A percentile compares a stretch with the other conserved stretches of the same genome.
Evolutionary conservation across 2,329 filamentous ascomycete species (phyloP).

Genomic region (Nemania bipapillata): DNA sequence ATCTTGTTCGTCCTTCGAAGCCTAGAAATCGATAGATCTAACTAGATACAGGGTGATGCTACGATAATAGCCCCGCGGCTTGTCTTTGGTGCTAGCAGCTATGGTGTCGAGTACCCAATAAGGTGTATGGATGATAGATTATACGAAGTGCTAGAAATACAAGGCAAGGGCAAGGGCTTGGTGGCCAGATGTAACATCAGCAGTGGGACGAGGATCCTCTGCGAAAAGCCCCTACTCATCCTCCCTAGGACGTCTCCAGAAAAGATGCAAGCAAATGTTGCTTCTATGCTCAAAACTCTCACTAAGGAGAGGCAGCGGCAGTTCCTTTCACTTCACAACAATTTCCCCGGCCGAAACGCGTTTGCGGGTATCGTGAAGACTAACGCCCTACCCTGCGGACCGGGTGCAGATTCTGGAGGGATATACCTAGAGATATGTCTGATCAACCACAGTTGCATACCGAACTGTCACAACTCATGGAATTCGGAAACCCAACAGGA

Average conservation of each 20-base stretch:
- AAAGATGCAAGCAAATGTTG: slow-evolving; percentile 18
- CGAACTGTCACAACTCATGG: slow-evolving; percentile 50
- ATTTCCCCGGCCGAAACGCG: slow-evolving; percentile 44
- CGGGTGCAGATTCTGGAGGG: slow-evolving; percentile 38
- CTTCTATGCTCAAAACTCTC: slow-evolving; percentile 26
- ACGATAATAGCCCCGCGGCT: neutral
- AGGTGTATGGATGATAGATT: neutral
- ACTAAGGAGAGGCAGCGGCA: slow-evolving; percentile 38
- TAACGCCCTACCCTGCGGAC: slow-evolving; percentile 51
- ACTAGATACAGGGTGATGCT: neutral
- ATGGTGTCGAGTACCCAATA: neutral
- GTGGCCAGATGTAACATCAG: slow-evolving; percentile 53
- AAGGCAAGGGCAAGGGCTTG: slow-evolving; percentile 56
- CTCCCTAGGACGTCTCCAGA: slow-evolving; percentile 11
- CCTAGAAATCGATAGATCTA: neutral
- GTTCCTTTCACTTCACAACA: slow-evolving; percentile 50
- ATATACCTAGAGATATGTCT: slow-evolving; percentile 50
- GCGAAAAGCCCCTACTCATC: slow-evolving; percentile 54
- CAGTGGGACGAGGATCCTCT: slow-evolving; percentile 55
- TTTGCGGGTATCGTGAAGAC: slow-evolving; percentile 48
- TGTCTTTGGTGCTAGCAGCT: neutral
- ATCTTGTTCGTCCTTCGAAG: neutral
- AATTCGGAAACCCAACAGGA: slow-evolving; percentile 44
- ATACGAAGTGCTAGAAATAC: slow-evolving; percentile 40
- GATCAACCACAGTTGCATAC: slow-evolving; percentile 53